Conservation (phyloP, 2,329 filamentous ascomycete species). For the Aspergillus intermedius region DNA sequence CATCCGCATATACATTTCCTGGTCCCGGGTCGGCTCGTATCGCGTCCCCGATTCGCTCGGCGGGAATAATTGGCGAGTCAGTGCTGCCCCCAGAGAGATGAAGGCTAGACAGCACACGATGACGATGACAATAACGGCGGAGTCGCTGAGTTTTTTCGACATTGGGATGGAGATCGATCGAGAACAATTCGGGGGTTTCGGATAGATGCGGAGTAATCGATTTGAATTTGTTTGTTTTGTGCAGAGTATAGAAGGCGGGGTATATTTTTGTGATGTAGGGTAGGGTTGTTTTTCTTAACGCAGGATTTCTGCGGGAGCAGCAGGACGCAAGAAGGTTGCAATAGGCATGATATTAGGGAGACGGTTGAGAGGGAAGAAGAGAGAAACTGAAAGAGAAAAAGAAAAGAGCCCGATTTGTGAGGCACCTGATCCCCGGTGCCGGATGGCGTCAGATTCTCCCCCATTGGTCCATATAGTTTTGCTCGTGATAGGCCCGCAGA, state of each 20-base stretch:
- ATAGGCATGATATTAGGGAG: background rate
- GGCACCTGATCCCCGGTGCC: background rate
- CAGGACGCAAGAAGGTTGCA: background rate
- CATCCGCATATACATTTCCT: constrained; percentile 26
- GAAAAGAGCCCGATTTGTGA: background rate
- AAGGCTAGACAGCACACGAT: constrained; percentile 25
- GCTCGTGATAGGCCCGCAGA: background rate
- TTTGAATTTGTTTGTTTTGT: background rate
- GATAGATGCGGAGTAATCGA: background rate
- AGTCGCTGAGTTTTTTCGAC: constrained; percentile 10
- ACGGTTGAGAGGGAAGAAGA: background rate
- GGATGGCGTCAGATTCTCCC: background rate
- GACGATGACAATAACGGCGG: constrained; percentile 26
- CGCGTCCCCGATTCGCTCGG: constrained; percentile 12
- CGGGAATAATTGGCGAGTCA: constrained; percentile 20
- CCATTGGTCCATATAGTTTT: background rate
- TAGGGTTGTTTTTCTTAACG: background rate
- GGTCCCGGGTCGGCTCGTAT: constrained; percentile 19
- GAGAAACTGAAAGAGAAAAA: background rate
- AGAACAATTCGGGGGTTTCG: background rate
- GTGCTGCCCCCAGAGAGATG: constrained; percentile 23
- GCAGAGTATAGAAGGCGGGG: no score
- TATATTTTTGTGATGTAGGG: no score
- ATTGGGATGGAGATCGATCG: background rate
- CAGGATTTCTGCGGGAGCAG: background rate